Base-by-base conservation (phyloP, 768 basidiomycete genomes). In the Termitomyces sp. region DNA sequence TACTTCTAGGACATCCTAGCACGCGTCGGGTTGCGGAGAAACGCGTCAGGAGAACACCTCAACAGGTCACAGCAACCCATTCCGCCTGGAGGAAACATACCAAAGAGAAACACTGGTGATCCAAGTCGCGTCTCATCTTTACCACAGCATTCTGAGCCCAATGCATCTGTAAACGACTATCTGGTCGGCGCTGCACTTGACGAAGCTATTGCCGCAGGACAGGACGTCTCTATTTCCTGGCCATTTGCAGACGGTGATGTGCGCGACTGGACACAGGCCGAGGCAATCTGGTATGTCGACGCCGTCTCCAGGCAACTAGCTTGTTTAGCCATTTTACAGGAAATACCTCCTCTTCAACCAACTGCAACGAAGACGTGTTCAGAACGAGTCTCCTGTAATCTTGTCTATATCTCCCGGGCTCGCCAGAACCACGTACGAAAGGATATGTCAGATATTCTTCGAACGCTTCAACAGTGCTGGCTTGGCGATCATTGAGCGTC, bases 391-490 rank as follows among this genome's bases (percentile, higher is more conserved):
- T 18, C 91, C 92, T 2, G 83, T 92, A 55, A 78, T 94, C 33
- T 79, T 95, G 57, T 85, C 87, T 40, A 77, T 95, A 55, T 73
- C 79, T 5, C 72, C 86, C 0, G 82, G 84, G 32, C 80, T 91
- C 22, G 81, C 90, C 26, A 81, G 88, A 53, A 73, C 76, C 38
- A 78, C 83, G 9, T 82, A 88, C 69, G 90, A 94, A 68, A 79
- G 79, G 45, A 80, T 88, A 64, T 88, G 87, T 64, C 92, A 89
- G 66, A 79, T 91, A 40, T 92, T 95, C 73, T 97, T 97, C 65
- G 94, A 96, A 68, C 87, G 90, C 26, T 91, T 95, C 81, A 94
- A 94, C 67, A 87, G 89, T 28, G 87, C 94, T 9, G 90, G 86
- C 16, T 83, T 95, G 62, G 81, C 82, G 55, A 78, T 94, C 63